Conservation (phyloP, 169 alveolate species). For the Plasmodium cynomolgi region DNA sequence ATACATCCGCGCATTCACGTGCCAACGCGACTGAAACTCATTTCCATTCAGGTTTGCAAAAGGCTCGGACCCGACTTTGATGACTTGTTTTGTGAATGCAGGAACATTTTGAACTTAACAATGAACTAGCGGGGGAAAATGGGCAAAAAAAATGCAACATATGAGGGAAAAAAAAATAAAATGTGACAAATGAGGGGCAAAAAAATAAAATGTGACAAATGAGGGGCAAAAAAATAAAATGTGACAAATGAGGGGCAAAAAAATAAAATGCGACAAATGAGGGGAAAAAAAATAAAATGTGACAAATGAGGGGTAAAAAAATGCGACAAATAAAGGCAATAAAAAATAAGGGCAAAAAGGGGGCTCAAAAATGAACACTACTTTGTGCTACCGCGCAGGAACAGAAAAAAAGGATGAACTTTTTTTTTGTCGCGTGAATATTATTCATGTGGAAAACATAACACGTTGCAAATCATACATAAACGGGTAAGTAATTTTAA, state of each 20-base stretch:
- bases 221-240: not conserved
- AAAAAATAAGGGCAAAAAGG: not conserved
- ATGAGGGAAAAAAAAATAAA: not conserved
- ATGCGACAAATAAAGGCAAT: not conserved
- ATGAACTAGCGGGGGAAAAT: constrained; percentile 4
- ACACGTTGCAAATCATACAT: not conserved
- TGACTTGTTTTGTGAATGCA: constrained; percentile 53
- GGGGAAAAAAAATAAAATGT: not conserved
- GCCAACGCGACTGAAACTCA: not conserved
- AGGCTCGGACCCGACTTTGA: constrained; percentile 56
- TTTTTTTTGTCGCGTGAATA: not conserved
- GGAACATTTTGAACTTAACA: constrained; percentile 36
- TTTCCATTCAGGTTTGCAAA: constrained; percentile 61
- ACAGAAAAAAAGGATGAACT: not conserved
- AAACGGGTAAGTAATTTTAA: not conserved
- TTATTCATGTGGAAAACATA: not conserved
- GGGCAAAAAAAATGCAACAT: not conserved
- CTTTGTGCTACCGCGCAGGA: not conserved
- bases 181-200: not conserved
- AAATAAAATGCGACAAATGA: not conserved
- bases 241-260: not conserved
- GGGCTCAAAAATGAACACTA: not conserved
- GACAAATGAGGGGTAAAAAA: not conserved
- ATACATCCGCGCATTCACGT: not conserved
- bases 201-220: not conserved